Conservation (phyloP, 2,329 filamentous ascomycete species). For the Diaporthe longicolla region DNA sequence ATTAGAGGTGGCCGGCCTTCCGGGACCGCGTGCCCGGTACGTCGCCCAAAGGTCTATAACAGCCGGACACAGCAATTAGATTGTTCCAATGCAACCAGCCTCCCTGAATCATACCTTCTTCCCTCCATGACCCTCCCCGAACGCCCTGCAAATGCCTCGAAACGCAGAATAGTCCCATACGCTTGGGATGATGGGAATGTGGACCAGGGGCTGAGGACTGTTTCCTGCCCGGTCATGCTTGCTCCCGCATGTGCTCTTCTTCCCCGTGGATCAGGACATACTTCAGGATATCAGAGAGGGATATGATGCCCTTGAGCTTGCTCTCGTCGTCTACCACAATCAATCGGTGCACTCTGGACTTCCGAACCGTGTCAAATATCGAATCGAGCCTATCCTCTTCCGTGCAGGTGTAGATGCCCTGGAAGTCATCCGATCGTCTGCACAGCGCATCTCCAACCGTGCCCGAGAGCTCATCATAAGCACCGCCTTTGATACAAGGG, state of each 20-base stretch:
- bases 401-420: constrained; percentile 96
- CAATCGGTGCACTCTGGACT: constrained; percentile 92
- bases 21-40: constrained; percentile 19
- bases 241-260: constrained; percentile 61
- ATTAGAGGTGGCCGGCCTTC: constrained; percentile 34
- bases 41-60: constrained; percentile 35
- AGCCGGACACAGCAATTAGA: constrained; percentile 26
- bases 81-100: constrained; percentile 41
- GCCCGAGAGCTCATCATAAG: constrained; percentile 90
- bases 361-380: constrained; percentile 96
- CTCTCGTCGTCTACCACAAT: constrained; percentile 93
- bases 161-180: constrained; percentile 38
- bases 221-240: constrained; percentile 38
- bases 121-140: constrained; percentile 36
- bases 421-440: constrained; percentile 90
- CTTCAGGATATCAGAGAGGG: constrained; percentile 94
- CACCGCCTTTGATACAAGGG: constrained; percentile 91
- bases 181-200: constrained; percentile 22
- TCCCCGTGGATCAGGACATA: constrained; percentile 90
- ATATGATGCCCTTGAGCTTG: constrained; percentile 89
- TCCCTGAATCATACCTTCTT: constrained; percentile 35
- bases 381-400: constrained; percentile 93
- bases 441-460: constrained; percentile 91
- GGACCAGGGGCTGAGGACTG: constrained; percentile 28
- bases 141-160: constrained; percentile 44